These are phyloP conservation scores for Akanthomyces dipterigenus DNA, from an alignment of 2,329 filamentous ascomycete species.

Conservation along the genomic window DNA sequence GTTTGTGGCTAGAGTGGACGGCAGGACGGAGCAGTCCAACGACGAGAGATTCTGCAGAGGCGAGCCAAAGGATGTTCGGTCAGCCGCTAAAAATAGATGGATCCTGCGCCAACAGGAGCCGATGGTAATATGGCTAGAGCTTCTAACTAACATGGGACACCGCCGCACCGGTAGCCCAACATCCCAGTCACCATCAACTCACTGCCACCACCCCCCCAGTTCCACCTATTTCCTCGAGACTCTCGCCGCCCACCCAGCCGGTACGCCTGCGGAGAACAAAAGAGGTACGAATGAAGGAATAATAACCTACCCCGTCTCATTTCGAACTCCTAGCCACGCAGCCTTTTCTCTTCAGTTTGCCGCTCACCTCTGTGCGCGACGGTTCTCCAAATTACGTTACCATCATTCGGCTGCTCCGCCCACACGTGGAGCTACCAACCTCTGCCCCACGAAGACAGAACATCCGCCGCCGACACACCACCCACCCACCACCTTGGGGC, in stretches of 20 bases:
- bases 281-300: no score
- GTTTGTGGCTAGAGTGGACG: not conserved
- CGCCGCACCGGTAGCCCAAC: not conserved
- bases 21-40: not conserved
- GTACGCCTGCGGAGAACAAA: no score
- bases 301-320: no score
- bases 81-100: constrained; percentile 5
- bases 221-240: no score
- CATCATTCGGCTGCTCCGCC: not conserved
- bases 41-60: not conserved
- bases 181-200: not conserved
- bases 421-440: not conserved
- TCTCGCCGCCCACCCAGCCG: no score
- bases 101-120: not conserved
- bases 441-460: constrained; percentile 2
- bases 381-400: not conserved
- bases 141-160: no score
- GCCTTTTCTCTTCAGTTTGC: not conserved
- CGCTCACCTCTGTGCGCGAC: not conserved
- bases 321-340: no score
- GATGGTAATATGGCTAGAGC: not conserved
- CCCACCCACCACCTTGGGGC: not conserved
- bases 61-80: not conserved
- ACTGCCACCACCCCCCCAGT: no score
- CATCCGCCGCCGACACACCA: not conserved